phyloP scores from a whole-genome alignment of 176 grass and related monocot genomes.

The Zizania latifolia region DNA sequence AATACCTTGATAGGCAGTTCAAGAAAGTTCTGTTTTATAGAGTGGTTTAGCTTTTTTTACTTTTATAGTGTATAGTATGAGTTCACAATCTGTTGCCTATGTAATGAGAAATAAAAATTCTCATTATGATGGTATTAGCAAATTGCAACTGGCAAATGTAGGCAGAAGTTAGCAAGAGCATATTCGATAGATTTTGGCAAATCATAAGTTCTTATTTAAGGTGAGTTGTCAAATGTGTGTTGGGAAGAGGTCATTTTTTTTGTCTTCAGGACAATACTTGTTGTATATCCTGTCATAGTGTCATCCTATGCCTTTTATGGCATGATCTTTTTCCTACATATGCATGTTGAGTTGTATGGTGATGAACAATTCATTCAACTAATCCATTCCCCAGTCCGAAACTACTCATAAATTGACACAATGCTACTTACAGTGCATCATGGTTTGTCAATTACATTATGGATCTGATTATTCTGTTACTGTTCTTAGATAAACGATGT shows the following conservation, averaged over 20 bases:
- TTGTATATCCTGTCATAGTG: not conserved
- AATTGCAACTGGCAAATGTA: not conserved
- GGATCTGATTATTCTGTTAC: conserved; percentile 28
- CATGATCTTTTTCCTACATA: not conserved
- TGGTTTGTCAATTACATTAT: conserved; percentile 20
- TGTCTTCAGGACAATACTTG: not conserved
- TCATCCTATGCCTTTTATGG: not conserved
- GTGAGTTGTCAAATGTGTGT: conserved; percentile 9
- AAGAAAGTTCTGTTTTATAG: conserved; percentile 1
- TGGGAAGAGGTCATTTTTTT: not conserved
- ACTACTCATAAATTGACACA: not conserved
- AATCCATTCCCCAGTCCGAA: not conserved
- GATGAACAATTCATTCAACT: conserved; percentile 3
- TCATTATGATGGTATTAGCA: not conserved
- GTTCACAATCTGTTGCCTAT: not conserved
- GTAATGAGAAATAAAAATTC: not conserved
- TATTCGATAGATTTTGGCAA: conserved; percentile 9
- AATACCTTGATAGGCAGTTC: not conserved
- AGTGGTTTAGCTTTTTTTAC: conserved; percentile 9
- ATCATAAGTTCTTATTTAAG: conserved; percentile 24
- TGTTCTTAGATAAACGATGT: conserved; percentile 67
- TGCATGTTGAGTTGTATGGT: not conserved
- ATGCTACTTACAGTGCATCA: conserved; percentile 13
- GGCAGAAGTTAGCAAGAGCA: not conserved
- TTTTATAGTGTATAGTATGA: not conserved